phyloP scores from a whole-genome alignment of 148 eudicot genomes.

The Suaeda aralocaspica region DNA sequence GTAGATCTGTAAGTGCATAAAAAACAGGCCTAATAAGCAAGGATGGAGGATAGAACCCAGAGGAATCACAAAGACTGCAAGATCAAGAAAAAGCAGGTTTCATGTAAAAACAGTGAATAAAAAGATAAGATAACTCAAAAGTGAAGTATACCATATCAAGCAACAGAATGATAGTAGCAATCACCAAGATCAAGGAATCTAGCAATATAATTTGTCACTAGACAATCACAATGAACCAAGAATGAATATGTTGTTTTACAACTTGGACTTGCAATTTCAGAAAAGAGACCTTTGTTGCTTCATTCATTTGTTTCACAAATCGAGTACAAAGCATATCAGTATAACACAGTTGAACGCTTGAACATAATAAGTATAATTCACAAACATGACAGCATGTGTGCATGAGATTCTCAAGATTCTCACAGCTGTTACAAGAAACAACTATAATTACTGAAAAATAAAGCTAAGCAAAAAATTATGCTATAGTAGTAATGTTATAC shows the following conservation, averaged over 20 bases:
- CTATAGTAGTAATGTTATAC: neutral
- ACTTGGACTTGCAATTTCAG: too few relatives aligned
- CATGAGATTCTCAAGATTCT: neutral
- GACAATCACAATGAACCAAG: neutral
- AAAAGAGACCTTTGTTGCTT: too few relatives aligned
- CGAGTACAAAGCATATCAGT: too few relatives aligned
- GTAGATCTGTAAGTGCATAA: too few relatives aligned
- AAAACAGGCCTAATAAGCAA: neutral
- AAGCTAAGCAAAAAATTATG: too few relatives aligned
- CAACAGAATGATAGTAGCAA: neutral
- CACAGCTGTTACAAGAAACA: too few relatives aligned
- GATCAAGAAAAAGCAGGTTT: neutral
- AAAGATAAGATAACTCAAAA: neutral
- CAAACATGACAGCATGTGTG: too few relatives aligned
- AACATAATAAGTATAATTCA: too few relatives aligned
- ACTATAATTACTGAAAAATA: neutral
- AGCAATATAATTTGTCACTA: neutral
- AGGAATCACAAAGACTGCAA: neutral
- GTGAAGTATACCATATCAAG: neutral
- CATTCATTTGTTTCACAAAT: too few relatives aligned
- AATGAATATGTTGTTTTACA: too few relatives aligned
- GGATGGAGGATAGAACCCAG: neutral
- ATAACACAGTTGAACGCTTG: too few relatives aligned
- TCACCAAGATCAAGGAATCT: neutral
- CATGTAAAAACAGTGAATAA: neutral